Conservation (phyloP, 202 grass and related monocot species). For the Zizania palustris region DNA sequence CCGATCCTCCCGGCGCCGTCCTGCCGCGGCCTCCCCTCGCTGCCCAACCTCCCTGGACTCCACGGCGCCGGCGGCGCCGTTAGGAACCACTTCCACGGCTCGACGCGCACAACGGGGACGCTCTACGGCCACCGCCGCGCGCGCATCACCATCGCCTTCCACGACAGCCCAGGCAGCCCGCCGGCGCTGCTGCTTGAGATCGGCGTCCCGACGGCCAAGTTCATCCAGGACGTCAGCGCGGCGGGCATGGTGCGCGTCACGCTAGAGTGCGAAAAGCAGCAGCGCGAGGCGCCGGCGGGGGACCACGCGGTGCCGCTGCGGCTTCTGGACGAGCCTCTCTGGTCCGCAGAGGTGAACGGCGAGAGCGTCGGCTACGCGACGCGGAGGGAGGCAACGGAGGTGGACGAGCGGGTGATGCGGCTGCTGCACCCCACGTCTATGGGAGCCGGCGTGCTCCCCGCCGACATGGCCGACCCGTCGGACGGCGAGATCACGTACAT, state of each 20-base stretch:
- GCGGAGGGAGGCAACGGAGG: too few relatives aligned
- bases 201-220: constrained; percentile 64
- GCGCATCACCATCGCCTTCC: constrained; percentile 78
- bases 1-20: constrained; percentile 59
- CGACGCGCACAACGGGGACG: constrained; percentile 68
- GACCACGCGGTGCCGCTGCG: too few relatives aligned
- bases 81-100: constrained; percentile 54
- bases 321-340: too few relatives aligned
- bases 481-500: constrained; percentile 89
- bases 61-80: constrained; percentile 14
- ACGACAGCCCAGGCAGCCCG: constrained; percentile 61
- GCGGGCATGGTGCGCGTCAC: constrained; percentile 68
- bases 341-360: too few relatives aligned
- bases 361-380: too few relatives aligned
- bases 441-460: constrained; percentile 84
- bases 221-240: constrained; percentile 87
- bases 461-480: constrained; percentile 55
- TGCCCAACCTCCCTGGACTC: constrained; percentile 39
- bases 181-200: constrained; percentile 73
- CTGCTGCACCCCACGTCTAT: constrained; percentile 77
- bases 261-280: constrained; percentile 88
- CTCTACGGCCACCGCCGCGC: constrained; percentile 69
- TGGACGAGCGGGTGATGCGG: too few relatives aligned
- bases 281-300: background rate
- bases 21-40: constrained; percentile 50